A percentile compares a stretch with the other conserved stretches of the same genome.
Evolutionary conservation across 108 stramenopile species (phyloP).

Genomic region (Fistulifera pelliculosa): DNA sequence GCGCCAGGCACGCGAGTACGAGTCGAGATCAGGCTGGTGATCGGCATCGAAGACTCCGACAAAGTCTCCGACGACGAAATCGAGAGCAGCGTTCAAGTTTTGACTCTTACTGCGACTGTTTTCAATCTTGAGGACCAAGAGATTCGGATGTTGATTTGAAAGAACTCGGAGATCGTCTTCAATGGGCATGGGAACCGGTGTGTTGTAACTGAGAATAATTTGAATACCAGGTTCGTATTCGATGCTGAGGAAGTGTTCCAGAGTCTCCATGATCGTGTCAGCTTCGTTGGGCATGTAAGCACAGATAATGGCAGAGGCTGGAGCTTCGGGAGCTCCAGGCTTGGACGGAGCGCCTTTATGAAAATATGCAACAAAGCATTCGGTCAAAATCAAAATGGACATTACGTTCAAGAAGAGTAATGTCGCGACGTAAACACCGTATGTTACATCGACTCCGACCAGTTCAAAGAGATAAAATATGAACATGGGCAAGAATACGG

Average conservation of each 20-base stretch:
- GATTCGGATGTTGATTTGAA: neutral
- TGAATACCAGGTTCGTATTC: neutral
- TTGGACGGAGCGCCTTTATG: neutral
- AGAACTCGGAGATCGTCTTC: slow-evolving; percentile 1
- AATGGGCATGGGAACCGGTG: neutral
- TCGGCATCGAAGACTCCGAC: slow-evolving; percentile 2
- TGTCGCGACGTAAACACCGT: slow-evolving; percentile 1
- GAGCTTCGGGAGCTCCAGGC: neutral
- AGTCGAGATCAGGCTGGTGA: neutral
- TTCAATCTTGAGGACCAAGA: neutral
- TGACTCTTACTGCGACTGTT: neutral
- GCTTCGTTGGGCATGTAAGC: slow-evolving; percentile 3
- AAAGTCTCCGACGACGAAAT: slow-evolving; percentile 1
- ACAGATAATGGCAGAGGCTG: slow-evolving; percentile 2
- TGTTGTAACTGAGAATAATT: slow-evolving; percentile 1
- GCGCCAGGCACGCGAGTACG: slow-evolving; percentile 1
- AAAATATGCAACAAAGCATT: slow-evolving; percentile 3
- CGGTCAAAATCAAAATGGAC: neutral
- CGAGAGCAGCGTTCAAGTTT: slow-evolving; percentile 2
- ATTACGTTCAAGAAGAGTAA: neutral
- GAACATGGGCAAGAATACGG: too few species aligned
- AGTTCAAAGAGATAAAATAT: too few species aligned
- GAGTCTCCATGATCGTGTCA: neutral
- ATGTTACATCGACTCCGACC: neutral
- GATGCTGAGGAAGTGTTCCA: neutral